Conservation (phyloP, 139 green algal species). For the Chlorella ohadii region DNA sequence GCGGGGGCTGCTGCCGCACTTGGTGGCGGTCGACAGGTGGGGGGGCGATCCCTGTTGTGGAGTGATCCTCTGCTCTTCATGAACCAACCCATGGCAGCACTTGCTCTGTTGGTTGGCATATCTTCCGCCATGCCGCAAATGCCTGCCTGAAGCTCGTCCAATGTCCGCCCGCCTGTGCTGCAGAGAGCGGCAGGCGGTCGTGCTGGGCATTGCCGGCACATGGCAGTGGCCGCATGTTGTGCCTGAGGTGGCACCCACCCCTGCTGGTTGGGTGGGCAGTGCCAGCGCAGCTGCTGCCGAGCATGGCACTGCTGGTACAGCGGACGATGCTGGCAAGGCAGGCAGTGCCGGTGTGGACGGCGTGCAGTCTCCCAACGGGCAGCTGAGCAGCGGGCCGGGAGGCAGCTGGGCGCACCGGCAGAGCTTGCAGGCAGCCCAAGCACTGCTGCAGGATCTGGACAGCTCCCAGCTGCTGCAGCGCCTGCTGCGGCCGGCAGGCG, state of each 20-base stretch:
- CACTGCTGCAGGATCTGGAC: background rate
- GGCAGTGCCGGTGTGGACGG: background rate
- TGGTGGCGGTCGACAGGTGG: conserved; percentile 25
- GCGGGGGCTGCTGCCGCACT: conserved; percentile 5
- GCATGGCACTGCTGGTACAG: background rate
- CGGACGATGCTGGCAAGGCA: background rate
- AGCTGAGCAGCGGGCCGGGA: background rate
- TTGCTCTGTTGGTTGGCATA: no score
- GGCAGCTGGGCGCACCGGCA: background rate
- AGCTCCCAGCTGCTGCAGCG: conserved; percentile 10
- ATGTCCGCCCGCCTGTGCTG: background rate
- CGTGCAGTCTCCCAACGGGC: no score
- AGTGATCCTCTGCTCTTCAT: no score
- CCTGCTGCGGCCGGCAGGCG: background rate
- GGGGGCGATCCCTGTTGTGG: no score
- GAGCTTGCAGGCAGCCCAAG: conserved; percentile 6
- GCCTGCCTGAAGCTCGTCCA: no score
- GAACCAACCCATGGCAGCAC: no score
- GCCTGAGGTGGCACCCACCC: background rate
- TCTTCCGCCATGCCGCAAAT: no score
- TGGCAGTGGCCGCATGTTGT: background rate
- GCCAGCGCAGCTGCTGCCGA: background rate
- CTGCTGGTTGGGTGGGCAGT: conserved; percentile 8
- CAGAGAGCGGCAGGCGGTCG: conserved; percentile 2
- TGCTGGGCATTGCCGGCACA: conserved; percentile 25